Conservation (phyloP, 805 yeast species). For the Osmozyma mogii region DNA sequence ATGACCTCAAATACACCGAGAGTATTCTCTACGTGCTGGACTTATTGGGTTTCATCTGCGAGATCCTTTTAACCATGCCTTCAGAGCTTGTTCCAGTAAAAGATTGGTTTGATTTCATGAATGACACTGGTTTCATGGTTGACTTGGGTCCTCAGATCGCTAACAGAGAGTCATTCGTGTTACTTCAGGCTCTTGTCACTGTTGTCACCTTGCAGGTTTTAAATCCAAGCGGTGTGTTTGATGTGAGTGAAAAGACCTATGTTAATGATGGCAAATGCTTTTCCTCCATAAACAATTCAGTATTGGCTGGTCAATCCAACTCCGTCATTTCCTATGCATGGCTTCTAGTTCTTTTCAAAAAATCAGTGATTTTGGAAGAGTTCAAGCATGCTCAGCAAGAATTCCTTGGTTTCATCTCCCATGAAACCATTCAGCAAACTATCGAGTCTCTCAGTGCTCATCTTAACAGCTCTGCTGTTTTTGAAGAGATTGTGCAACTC, state of each 20-base stretch:
- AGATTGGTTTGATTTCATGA: slow-evolving; percentile 52
- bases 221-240: slow-evolving; percentile 47
- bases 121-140: slow-evolving; percentile 19
- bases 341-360: slow-evolving; percentile 54
- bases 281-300: slow-evolving; percentile 29
- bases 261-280: slow-evolving; percentile 28
- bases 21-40: slow-evolving; percentile 24
- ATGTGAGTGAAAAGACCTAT: slow-evolving; percentile 8
- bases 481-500: slow-evolving; percentile 33
- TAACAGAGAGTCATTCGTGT: slow-evolving; percentile 19
- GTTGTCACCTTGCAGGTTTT: slow-evolving; percentile 44
- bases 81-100: too few species aligned
- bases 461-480: slow-evolving; percentile 26
- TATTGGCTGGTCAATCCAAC: slow-evolving; percentile 27
- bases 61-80: slow-evolving; percentile 33
- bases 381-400: slow-evolving; percentile 13
- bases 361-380: slow-evolving; percentile 38
- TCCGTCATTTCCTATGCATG: slow-evolving; percentile 55
- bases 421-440: slow-evolving; percentile 1
- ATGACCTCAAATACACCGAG: slow-evolving; percentile 18
- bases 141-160: slow-evolving; percentile 19
- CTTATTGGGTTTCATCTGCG: slow-evolving; percentile 30
- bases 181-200: slow-evolving; percentile 41
- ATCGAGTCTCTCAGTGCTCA: slow-evolving; percentile 3
- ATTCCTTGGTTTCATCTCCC: slow-evolving; percentile 14